Percentiles rank a stretch among this genome's conserved stretches.
These are phyloP conservation scores for Erodium trifolium DNA, from an alignment of 441 rosid genomes.

Conservation along the genomic window DNA sequence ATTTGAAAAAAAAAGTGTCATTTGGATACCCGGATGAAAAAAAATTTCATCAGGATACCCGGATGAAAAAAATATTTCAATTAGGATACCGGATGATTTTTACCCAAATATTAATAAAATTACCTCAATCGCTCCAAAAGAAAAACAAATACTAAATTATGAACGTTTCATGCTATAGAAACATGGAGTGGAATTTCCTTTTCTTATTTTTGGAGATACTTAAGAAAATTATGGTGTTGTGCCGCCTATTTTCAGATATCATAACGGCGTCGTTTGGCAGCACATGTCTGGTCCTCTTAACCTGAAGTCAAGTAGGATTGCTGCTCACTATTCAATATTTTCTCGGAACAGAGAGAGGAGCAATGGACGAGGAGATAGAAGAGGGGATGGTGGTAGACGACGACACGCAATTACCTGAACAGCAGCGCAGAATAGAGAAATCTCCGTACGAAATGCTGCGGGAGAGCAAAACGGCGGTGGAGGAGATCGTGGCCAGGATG, in stretches of 20 bases:
- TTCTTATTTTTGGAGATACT: too few relatives aligned
- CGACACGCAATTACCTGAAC: slow-evolving; percentile 20
- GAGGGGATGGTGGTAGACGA: slow-evolving; percentile 60
- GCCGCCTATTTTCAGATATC: background rate
- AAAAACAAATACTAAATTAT: too few relatives aligned
- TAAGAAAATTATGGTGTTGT: background rate
- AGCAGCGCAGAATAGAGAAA: slow-evolving; percentile 29
- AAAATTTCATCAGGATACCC: too few relatives aligned
- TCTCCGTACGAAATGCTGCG: slow-evolving; percentile 46
- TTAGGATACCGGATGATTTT: too few relatives aligned
- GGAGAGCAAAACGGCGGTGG: slow-evolving; percentile 61
- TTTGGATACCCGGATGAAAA: too few relatives aligned
- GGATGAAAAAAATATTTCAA: too few relatives aligned
- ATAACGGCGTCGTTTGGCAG: background rate
- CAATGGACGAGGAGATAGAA: slow-evolving; percentile 54
- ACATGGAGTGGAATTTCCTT: too few relatives aligned
- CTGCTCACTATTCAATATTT: background rate
- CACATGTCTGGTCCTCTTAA: background rate
- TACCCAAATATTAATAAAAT: too few relatives aligned
- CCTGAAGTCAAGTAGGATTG: background rate
- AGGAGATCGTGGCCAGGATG: slow-evolving; percentile 48
- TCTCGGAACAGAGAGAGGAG: background rate
- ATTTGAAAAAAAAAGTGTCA: too few relatives aligned
- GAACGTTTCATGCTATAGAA: too few relatives aligned
- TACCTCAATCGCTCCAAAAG: too few relatives aligned